Conservation (phyloP, 108 stramenopile species). For the Pseudonitzschia multistriata region DNA sequence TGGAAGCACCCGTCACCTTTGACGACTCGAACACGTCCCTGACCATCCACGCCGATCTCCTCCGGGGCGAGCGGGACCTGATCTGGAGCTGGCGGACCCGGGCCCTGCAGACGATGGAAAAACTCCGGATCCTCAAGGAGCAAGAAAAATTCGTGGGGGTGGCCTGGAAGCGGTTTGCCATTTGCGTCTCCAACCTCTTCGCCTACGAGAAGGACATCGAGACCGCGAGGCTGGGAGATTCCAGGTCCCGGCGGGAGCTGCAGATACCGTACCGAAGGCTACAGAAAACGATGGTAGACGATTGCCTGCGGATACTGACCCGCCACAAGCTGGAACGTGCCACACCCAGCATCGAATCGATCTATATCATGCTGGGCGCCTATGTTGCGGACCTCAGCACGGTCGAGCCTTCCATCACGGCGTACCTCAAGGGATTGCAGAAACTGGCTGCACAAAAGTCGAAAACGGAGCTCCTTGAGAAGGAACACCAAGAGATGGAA, state of each 20-base stretch:
- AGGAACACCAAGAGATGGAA: not conserved
- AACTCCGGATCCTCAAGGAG: conserved; percentile 47
- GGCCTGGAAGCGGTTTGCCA: conserved; percentile 74
- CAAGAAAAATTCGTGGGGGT: conserved; percentile 56
- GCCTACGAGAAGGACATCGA: conserved; percentile 80
- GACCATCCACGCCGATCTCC: conserved; percentile 43
- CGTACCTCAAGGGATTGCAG: conserved; percentile 51
- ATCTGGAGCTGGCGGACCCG: conserved; percentile 52
- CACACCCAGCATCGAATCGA: conserved; percentile 41
- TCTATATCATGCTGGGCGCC: conserved; percentile 56
- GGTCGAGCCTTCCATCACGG: conserved; percentile 62
- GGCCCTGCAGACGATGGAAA: conserved; percentile 49
- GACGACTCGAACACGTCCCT: not conserved
- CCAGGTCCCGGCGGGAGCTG: conserved; percentile 36
- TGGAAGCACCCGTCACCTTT: conserved; percentile 20
- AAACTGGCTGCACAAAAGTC: not conserved
- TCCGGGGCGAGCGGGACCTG: conserved; percentile 65
- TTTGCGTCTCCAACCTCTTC: conserved; percentile 70
- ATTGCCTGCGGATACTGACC: conserved; percentile 58
- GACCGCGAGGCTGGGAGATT: conserved; percentile 50
- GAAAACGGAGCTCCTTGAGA: not conserved
- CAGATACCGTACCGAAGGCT: conserved; percentile 76
- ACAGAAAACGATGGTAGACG: conserved; percentile 61
- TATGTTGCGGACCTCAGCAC: conserved; percentile 76
- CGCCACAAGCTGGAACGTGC: conserved; percentile 66